These are phyloP conservation scores for Colletotrichum tofieldiae DNA, from an alignment of 2,329 filamentous ascomycete genomes.

Conservation along the genomic window DNA sequence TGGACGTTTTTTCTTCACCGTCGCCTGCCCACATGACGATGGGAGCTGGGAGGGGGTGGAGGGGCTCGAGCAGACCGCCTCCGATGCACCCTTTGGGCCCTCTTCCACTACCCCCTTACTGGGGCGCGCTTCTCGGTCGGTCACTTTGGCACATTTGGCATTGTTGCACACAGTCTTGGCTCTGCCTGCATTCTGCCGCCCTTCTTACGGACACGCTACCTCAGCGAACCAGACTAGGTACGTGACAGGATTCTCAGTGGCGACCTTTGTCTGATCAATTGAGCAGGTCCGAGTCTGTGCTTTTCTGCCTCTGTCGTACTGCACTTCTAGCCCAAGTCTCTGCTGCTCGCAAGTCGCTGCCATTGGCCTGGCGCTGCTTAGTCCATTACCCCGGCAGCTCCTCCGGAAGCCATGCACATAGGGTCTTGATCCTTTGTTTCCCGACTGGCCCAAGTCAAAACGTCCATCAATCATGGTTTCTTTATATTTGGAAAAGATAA, in stretches of 20 bases:
- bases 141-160: conserved; percentile 6
- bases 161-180: neutral
- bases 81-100: neutral
- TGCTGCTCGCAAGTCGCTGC: conserved; percentile 1
- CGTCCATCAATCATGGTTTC: neutral
- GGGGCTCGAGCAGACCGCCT: conserved; percentile 36
- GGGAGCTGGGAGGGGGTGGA: conserved; percentile 8
- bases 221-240: neutral
- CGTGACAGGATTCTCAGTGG: conserved; percentile 17
- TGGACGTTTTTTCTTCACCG: conserved; percentile 22
- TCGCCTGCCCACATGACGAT: conserved; percentile 39
- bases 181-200: conserved; percentile 16
- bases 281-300: conserved; percentile 15
- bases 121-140: neutral
- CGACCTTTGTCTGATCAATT: conserved; percentile 30
- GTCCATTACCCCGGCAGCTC: conserved; percentile 14
- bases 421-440: conserved; percentile 32
- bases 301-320: conserved; percentile 10
- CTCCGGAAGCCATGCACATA: conserved; percentile 31
- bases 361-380: conserved; percentile 28
- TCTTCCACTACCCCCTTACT: neutral
- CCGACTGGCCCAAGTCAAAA: conserved; percentile 4
- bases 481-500: neutral
- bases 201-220: neutral
- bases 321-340: conserved; percentile 8